phyloP scores from a whole-genome alignment of 192 early-diverging fungal species.

The Coemansia sp. region DNA sequence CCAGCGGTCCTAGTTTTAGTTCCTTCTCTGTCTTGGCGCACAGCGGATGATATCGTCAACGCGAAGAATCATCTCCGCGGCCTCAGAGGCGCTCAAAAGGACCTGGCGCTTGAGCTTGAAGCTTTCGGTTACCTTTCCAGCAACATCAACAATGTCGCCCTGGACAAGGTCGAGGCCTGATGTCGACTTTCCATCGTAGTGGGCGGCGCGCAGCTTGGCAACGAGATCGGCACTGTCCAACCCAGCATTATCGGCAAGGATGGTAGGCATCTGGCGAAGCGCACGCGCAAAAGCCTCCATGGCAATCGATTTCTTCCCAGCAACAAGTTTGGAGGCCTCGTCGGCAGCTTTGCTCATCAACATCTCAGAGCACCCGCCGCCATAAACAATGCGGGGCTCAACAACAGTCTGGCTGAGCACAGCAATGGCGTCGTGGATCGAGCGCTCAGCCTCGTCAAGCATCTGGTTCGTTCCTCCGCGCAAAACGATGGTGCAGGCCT shows the following conservation, averaged over 20 bases:
- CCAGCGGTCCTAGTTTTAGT: no score
- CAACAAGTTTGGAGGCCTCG: slow-evolving; percentile 82
- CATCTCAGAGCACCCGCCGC: slow-evolving; percentile 96
- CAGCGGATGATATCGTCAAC: slow-evolving; percentile 98
- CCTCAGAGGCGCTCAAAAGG: slow-evolving; percentile 90
- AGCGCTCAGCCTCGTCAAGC: slow-evolving; percentile 96
- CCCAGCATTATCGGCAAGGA: slow-evolving; percentile 96
- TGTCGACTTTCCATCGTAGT: slow-evolving; percentile 78
- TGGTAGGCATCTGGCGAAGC: slow-evolving; percentile 94
- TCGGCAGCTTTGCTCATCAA: slow-evolving; percentile 98
- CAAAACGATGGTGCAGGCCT: slow-evolving; percentile 97
- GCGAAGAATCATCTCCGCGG: slow-evolving; percentile 95
- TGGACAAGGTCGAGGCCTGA: slow-evolving; percentile 87
- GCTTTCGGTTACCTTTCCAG: slow-evolving; percentile 88
- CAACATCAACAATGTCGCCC: slow-evolving; percentile 77
- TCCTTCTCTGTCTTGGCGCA: slow-evolving; percentile 63
- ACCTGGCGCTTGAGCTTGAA: slow-evolving; percentile 97
- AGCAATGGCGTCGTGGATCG: slow-evolving; percentile 93
- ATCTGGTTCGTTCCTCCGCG: slow-evolving; percentile 94
- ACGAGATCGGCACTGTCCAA: slow-evolving; percentile 95
- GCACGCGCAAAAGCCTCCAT: slow-evolving; percentile 94
- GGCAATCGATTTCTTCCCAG: slow-evolving; percentile 95
- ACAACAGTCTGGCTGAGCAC: slow-evolving; percentile 94
- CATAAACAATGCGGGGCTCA: slow-evolving; percentile 91
- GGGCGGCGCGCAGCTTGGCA: slow-evolving; percentile 87